Base-by-base conservation (phyloP, 169 alveolate genomes). In the Toxoplasma gondii region DNA sequence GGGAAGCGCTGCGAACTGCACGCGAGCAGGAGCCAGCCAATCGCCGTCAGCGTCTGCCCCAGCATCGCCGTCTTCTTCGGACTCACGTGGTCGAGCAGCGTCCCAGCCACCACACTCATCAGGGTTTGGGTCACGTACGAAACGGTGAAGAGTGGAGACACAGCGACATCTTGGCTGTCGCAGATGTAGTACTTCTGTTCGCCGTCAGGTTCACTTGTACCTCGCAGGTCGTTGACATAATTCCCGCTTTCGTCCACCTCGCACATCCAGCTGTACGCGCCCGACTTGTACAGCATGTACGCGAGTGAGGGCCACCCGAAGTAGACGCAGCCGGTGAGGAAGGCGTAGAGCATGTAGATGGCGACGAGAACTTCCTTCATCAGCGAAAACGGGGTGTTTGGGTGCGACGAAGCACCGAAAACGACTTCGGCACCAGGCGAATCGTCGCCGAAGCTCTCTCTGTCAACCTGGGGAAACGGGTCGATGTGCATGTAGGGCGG, bases 211-310 rank as follows among this genome's bases (percentile, higher is more conserved):
- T 31, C 54, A 16, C 1, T 69, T 1, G 58, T 58, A 31, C 39
- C 83, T 29, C 64, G 80, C 10, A 64, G 80, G 29, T 41, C 92
- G 58, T 54, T 39, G n/a, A 80, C 87, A 24, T 31, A 49, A 29
- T 38, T 44, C 27, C 84, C 84, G 43, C 34, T 67, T 10, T 41
- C 67, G 69, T 54, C 88, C n/a, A 7, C 22, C 54, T 69, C 88
- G 53, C 95, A 93, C 31, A 69, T 81, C 95, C 95, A 93, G 43
- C 90, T 58, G 53, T 93, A 93, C 34, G 95, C 93, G 29, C 95
- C 95, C n/a, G 93, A 88, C 78, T 22, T 2, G 45, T 87, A 80
- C 82, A 93, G 70, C 95, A 93, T 93, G 74, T 44, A 38, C n/a
- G 93, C 29, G 34, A 93, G 87, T 31, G 93, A 54, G 16, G 87